These are phyloP conservation scores for Termitomyces sp. DNA, from an alignment of 768 basidiomycete genomes.

Conservation along the genomic window DNA sequence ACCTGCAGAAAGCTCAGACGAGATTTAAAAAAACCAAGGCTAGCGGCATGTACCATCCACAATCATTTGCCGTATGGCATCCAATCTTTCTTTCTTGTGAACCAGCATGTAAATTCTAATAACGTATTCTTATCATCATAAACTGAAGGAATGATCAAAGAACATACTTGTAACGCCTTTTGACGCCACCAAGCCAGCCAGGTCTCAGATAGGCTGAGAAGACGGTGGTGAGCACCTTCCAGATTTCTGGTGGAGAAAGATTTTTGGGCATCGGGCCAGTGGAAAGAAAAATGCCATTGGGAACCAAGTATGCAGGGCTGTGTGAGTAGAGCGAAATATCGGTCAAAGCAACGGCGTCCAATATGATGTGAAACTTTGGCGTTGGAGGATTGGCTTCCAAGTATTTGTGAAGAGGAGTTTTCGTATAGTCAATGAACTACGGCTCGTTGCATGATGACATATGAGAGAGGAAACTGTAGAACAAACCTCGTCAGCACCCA, in stretches of 20 bases:
- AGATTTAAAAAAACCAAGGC: not conserved
- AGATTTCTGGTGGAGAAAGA: slow-evolving; percentile 23
- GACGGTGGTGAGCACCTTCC: slow-evolving; percentile 24
- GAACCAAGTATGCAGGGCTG: slow-evolving; percentile 48
- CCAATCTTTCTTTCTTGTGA: slow-evolving; percentile 28
- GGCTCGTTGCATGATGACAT: not conserved
- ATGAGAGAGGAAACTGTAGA: not conserved
- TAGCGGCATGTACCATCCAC: slow-evolving; percentile 32
- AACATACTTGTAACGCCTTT: slow-evolving; percentile 41
- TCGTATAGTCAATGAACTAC: slow-evolving; percentile 61
- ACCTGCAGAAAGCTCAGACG: slow-evolving; percentile 22
- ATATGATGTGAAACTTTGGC: slow-evolving; percentile 49
- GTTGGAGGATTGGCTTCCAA: slow-evolving; percentile 39
- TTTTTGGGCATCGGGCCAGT: slow-evolving; percentile 41
- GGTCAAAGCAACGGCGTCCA: slow-evolving; percentile 51
- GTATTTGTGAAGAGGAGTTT: slow-evolving; percentile 39
- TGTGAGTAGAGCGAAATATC: slow-evolving; percentile 45
- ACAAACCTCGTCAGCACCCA: slow-evolving; percentile 65
- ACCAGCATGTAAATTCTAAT: slow-evolving; percentile 27
- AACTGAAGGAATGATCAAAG: not conserved
- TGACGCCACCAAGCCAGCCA: slow-evolving; percentile 46
- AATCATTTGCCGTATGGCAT: slow-evolving; percentile 29
- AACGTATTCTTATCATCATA: not conserved
- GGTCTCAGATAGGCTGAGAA: slow-evolving; percentile 34
- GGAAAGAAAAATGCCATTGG: slow-evolving; percentile 46